Percentiles rank a stretch among this genome's conserved stretches.
phyloP scores from a whole-genome alignment of 129 eudicot genomes.

The Ambrosia artemisiifolia region DNA sequence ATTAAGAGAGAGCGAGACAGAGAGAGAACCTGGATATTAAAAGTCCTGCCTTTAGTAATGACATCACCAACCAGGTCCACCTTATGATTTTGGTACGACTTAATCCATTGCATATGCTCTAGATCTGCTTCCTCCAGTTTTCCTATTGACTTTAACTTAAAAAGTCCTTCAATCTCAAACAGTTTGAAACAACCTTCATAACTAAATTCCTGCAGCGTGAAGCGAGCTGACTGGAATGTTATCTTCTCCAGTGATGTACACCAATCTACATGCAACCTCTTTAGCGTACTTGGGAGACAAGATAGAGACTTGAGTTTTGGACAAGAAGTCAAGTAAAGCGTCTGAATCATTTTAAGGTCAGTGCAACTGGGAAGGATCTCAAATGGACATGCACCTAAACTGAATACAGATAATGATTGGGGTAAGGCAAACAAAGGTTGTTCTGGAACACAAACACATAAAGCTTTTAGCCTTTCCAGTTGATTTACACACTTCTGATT shows the following conservation, averaged over 20 bases:
- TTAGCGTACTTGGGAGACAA: too few species aligned
- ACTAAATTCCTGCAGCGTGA: not conserved
- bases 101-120: constrained; percentile 13
- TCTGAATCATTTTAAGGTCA: not conserved
- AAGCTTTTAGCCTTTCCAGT: too few species aligned
- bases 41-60: constrained; percentile 6
- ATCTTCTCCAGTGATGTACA: not conserved
- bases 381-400: not conserved
- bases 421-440: not conserved
- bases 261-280: too few species aligned
- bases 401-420: not conserved
- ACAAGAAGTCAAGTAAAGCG: too few species aligned
- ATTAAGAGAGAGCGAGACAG: not conserved
- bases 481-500: too few species aligned
- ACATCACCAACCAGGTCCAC: constrained; percentile 9
- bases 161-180: constrained; percentile 13
- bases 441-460: too few species aligned
- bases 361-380: not conserved
- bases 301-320: too few species aligned
- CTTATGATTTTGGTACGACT: not conserved
- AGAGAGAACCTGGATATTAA: constrained; percentile 6
- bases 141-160: not conserved
- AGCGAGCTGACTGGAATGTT: not conserved
- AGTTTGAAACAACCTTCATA: constrained; percentile 17
- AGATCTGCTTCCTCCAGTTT: not conserved